Percentiles rank a stretch among this genome's conserved stretches.
Conservation (phyloP, 192 early-diverging fungal genomes). For the Pilobolus umbonatus region DNA sequence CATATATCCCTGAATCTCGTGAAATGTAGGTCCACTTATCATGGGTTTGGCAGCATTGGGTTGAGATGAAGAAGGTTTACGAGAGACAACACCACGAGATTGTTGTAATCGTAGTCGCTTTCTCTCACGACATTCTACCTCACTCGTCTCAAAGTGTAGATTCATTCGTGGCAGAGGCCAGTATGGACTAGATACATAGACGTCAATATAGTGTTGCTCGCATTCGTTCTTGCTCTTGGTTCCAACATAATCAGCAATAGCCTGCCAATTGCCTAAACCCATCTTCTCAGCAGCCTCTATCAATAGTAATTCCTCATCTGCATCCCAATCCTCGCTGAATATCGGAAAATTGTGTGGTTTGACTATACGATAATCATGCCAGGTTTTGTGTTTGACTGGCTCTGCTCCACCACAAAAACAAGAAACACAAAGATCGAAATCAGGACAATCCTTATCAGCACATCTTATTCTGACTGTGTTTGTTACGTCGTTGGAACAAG, state of each 20-base stretch:
- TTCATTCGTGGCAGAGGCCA: slow-evolving; percentile 89
- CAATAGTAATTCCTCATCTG: slow-evolving; percentile 92
- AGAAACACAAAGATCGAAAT: slow-evolving; percentile 92
- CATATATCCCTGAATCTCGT: slow-evolving; percentile 98
- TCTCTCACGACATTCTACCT: slow-evolving; percentile 34
- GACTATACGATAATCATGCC: slow-evolving; percentile 89
- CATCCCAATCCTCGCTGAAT: slow-evolving; percentile 88
- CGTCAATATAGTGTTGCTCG: slow-evolving; percentile 82
- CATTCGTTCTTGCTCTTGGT: slow-evolving; percentile 86
- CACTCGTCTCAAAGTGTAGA: slow-evolving; percentile 55
- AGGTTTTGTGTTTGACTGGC: slow-evolving; percentile 70
- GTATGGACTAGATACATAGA: slow-evolving; percentile 66
- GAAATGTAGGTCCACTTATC: slow-evolving; percentile 83
- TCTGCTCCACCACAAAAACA: slow-evolving; percentile 89
- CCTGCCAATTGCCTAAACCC: slow-evolving; percentile 97
- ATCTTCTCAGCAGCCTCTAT: slow-evolving; percentile 87
- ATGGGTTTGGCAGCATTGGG: slow-evolving; percentile 48
- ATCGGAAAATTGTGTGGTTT: slow-evolving; percentile 85
- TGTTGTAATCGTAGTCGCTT: slow-evolving; percentile 27
- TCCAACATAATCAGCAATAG: slow-evolving; percentile 88
- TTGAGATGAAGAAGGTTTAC: slow-evolving; percentile 13
- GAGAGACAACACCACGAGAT: slow-evolving; percentile 14
- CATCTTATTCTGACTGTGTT: slow-evolving; percentile 86
- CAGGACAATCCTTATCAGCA: slow-evolving; percentile 59
- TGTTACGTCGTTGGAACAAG: slow-evolving; percentile 85